Percentiles rank a stretch among this genome's conserved stretches.
Evolutionary conservation across 495 filamentous ascomycete species (phyloP).

Genomic region (Hypoxylon cercidicola): DNA sequence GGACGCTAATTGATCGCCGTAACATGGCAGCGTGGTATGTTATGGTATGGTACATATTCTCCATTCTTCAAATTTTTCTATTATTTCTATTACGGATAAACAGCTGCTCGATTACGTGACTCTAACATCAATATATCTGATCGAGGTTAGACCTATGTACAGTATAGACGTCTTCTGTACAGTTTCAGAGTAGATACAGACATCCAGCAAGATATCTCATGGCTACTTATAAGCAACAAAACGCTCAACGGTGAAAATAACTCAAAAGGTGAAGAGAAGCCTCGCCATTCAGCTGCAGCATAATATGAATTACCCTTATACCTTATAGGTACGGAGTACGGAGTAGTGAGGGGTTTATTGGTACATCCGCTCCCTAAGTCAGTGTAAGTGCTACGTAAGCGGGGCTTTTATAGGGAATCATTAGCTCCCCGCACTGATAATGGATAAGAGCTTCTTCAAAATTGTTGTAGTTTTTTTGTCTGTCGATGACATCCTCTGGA

Average conservation of each 20-base stretch:
- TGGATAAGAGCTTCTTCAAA: constrained; percentile 42
- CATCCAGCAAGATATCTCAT: neutral
- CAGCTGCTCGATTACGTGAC: neutral
- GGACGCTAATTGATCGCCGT: constrained; percentile 23
- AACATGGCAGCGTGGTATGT: constrained; percentile 5
- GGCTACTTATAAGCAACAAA: constrained; percentile 14
- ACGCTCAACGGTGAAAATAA: constrained; percentile 31
- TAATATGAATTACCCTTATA: constrained; percentile 8
- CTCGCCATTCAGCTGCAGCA: constrained; percentile 29
- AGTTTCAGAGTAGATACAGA: neutral
- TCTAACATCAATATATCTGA: neutral
- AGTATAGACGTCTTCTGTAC: too few relatives aligned
- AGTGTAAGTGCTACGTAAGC: constrained; percentile 18
- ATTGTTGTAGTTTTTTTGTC: constrained; percentile 14
- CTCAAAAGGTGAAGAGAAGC: constrained; percentile 24
- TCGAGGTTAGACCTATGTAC: too few relatives aligned
- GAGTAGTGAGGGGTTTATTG: constrained; percentile 38
- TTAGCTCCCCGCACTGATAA: constrained; percentile 39
- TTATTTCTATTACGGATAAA: neutral
- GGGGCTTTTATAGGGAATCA: constrained; percentile 12
- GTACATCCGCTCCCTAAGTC: constrained; percentile 12
- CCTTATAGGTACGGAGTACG: constrained; percentile 27
- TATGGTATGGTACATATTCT: neutral
- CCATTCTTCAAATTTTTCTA: neutral
- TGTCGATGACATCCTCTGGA: constrained; percentile 14